A percentile compares a stretch with the other conserved stretches of the same genome.
These are phyloP conservation scores for Vitis riparia DNA, from an alignment of 164 flowering plant species.

Conservation along the genomic window DNA sequence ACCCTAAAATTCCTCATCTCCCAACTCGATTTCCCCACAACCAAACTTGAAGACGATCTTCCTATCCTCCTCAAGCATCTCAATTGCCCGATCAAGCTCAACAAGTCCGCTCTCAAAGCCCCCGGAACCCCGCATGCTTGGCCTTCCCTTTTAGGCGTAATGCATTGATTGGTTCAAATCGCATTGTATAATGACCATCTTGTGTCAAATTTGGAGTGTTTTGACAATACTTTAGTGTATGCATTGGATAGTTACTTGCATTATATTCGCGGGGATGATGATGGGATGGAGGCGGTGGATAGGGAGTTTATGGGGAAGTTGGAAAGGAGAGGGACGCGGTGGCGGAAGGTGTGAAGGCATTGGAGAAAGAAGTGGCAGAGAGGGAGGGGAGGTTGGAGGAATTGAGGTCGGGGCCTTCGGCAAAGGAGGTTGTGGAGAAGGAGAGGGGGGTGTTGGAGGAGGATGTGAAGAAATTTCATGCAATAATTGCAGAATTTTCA, in stretches of 20 bases:
- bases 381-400: conserved; percentile 43
- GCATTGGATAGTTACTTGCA: conserved; percentile 44
- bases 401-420: conserved; percentile 47
- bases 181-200: conserved; percentile 39
- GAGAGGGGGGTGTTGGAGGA: conserved; percentile 52
- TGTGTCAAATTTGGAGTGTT: not conserved
- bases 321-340: conserved; percentile 34
- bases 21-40: conserved; percentile 39
- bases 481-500: conserved; percentile 36
- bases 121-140: conserved; percentile 76
- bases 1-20: conserved; percentile 47
- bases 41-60: conserved; percentile 72
- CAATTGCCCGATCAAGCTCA: conserved; percentile 67
- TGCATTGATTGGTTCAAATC: conserved; percentile 88
- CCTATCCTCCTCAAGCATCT: conserved; percentile 44
- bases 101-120: conserved; percentile 63
- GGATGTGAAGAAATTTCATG: conserved; percentile 67
- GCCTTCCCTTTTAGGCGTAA: conserved; percentile 58
- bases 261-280: conserved; percentile 71
- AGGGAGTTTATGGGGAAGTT: conserved; percentile 36
- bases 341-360: conserved; percentile 20
- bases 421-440: conserved; percentile 57
- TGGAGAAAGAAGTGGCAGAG: conserved; percentile 36
- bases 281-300: conserved; percentile 47
- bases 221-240: conserved; percentile 13